These are phyloP conservation scores for Rhizophora mangle DNA, from an alignment of 345 rosid species.

Conservation along the genomic window DNA sequence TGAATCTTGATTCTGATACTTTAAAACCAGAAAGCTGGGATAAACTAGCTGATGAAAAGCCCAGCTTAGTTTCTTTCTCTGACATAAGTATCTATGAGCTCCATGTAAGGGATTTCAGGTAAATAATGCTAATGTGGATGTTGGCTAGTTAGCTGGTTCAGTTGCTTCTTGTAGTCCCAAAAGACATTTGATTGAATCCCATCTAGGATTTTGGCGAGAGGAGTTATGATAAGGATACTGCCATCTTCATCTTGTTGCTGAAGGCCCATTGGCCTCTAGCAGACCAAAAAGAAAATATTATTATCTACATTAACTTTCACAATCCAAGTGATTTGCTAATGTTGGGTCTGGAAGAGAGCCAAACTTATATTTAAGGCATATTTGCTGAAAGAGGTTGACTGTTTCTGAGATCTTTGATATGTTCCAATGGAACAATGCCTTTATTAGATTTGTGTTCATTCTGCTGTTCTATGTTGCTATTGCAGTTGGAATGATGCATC, in stretches of 20 bases:
- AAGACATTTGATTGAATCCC: no score
- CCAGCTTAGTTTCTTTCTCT: slow-evolving; percentile 48
- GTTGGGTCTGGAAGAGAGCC: neutral
- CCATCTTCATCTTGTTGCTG: no score
- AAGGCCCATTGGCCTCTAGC: no score
- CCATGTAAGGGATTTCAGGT: slow-evolving; percentile 96
- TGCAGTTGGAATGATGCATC: slow-evolving; percentile 65
- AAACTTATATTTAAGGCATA: neutral
- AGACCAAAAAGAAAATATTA: no score
- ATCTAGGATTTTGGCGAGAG: no score
- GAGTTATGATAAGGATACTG: no score
- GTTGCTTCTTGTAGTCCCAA: no score
- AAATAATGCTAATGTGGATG: slow-evolving; percentile 6
- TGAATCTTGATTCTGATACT: slow-evolving; percentile 55
- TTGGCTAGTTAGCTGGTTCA: no score
- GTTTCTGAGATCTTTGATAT: neutral
- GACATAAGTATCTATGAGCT: slow-evolving; percentile 91
- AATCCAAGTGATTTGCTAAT: no score
- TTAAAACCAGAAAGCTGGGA: slow-evolving; percentile 87
- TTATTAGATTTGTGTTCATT: slow-evolving; percentile 14
- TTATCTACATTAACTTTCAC: no score
- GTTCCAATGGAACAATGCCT: neutral
- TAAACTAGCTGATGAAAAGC: slow-evolving; percentile 63
- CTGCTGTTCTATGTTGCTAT: slow-evolving; percentile 22
- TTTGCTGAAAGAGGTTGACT: neutral